Percentiles rank a stretch among this genome's conserved stretches.
phyloP scores from a whole-genome alignment of 495 filamentous ascomycete species.

The Podospora australis region DNA sequence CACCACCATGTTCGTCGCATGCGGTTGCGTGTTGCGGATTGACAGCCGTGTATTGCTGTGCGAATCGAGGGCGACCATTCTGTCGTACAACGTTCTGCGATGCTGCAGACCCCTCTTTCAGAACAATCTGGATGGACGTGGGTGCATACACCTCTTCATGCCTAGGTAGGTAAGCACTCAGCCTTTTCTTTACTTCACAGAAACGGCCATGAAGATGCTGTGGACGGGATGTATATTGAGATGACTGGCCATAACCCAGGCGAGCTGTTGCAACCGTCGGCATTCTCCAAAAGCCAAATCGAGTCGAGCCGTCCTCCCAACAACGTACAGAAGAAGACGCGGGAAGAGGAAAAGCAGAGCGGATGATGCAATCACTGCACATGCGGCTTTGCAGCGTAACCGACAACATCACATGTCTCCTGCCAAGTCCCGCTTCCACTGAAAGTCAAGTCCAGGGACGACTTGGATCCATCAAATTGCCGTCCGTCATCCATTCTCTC shows the following conservation, averaged over 20 bases:
- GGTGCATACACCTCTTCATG: background rate
- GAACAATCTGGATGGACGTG: conserved; percentile 5
- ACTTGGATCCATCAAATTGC: background rate
- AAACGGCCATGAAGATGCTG: background rate
- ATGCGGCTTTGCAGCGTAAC: too few species aligned
- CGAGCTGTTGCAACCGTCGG: background rate
- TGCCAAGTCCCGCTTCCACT: background rate
- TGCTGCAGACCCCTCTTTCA: conserved; percentile 2
- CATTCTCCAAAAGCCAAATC: too few species aligned
- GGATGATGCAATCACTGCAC: too few species aligned
- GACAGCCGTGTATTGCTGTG: background rate
- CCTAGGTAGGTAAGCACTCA: too few species aligned
- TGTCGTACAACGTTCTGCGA: conserved; percentile 4
- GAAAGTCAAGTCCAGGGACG: background rate
- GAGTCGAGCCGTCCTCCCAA: too few species aligned
- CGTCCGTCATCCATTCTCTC: background rate
- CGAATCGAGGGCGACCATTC: conserved; percentile 4
- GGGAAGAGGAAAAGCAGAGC: too few species aligned
- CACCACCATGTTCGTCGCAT: background rate
- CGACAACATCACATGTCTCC: background rate
- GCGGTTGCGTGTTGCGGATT: background rate
- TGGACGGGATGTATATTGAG: background rate
- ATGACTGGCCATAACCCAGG: background rate
- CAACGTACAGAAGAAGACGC: too few species aligned
- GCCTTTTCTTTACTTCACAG: too few species aligned